These are phyloP conservation scores for Guadua angustifolia DNA, from an alignment of 176 grass and related monocot species.

Conservation along the genomic window DNA sequence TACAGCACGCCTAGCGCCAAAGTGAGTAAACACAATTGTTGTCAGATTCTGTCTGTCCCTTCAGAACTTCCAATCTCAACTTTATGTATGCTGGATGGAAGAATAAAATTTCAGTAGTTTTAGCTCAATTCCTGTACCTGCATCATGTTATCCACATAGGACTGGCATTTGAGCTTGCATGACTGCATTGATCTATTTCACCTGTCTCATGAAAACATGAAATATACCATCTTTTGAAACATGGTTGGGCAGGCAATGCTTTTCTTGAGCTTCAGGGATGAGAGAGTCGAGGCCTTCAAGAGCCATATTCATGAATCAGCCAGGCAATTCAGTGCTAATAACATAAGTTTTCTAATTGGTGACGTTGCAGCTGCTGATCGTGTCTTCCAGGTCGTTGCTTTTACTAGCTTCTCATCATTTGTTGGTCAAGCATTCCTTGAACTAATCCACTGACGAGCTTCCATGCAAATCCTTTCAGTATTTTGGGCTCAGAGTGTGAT, in stretches of 20 bases:
- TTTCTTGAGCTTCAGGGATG: constrained; percentile 69
- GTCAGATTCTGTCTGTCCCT: constrained; percentile 9
- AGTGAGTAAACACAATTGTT: constrained; percentile 53
- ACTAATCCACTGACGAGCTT: constrained; percentile 27
- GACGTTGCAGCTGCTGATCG: constrained; percentile 62
- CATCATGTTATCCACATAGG: constrained; percentile 30
- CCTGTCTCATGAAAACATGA: constrained; percentile 7
- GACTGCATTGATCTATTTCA: background rate
- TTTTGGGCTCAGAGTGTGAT: constrained; percentile 80
- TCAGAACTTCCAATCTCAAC: constrained; percentile 12
- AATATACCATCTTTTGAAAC: background rate
- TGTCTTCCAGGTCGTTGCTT: constrained; percentile 68
- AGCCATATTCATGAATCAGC: constrained; percentile 66
- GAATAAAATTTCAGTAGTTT: constrained; percentile 2
- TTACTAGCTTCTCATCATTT: constrained; percentile 20
- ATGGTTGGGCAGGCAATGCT: constrained; percentile 75
- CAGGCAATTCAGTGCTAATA: constrained; percentile 63
- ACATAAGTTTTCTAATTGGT: constrained; percentile 86
- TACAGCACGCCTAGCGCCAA: constrained; percentile 64
- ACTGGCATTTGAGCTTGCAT: constrained; percentile 11
- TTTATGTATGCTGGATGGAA: background rate
- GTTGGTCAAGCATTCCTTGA: background rate
- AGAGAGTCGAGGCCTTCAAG: constrained; percentile 68
- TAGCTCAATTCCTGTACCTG: constrained; percentile 34
- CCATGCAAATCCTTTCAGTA: constrained; percentile 56